Percentiles rank a stretch among this genome's conserved stretches.
Conservation (phyloP, 305 asterid genomes). For the Andrographis paniculata region DNA sequence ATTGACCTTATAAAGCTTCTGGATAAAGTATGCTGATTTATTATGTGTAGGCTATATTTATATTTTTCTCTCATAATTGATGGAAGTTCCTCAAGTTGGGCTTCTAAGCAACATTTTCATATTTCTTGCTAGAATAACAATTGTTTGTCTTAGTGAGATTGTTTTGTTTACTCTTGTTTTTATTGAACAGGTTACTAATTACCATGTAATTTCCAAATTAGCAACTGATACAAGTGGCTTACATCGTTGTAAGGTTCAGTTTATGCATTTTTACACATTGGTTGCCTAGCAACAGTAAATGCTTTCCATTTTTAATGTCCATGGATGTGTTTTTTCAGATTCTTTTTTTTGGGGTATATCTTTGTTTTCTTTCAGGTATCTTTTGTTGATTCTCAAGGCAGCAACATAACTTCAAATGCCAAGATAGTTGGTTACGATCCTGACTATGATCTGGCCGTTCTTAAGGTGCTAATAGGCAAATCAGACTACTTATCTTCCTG, state of each 20-base stretch:
- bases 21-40: neutral
- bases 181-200: conserved; percentile 63
- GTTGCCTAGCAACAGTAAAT: neutral
- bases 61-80: neutral
- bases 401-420: conserved; percentile 46
- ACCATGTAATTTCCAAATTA: conserved; percentile 73
- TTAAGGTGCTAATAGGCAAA: conserved; percentile 44
- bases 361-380: conserved; percentile 43
- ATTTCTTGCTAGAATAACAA: neutral
- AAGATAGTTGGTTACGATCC: conserved; percentile 67
- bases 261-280: neutral
- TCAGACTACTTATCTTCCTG: neutral
- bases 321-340: neutral
- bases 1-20: no score
- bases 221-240: conserved; percentile 66
- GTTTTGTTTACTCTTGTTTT: neutral
- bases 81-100: neutral
- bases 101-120: conserved; percentile 1
- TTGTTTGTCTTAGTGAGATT: conserved; percentile 2
- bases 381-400: conserved; percentile 59
- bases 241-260: conserved; percentile 86
- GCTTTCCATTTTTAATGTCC: neutral
- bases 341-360: neutral
- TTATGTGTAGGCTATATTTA: neutral
- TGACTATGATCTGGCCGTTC: conserved; percentile 77